Base-by-base conservation (phyloP, 2,329 filamentous ascomycete species). In the Diaporthe amygdali region DNA sequence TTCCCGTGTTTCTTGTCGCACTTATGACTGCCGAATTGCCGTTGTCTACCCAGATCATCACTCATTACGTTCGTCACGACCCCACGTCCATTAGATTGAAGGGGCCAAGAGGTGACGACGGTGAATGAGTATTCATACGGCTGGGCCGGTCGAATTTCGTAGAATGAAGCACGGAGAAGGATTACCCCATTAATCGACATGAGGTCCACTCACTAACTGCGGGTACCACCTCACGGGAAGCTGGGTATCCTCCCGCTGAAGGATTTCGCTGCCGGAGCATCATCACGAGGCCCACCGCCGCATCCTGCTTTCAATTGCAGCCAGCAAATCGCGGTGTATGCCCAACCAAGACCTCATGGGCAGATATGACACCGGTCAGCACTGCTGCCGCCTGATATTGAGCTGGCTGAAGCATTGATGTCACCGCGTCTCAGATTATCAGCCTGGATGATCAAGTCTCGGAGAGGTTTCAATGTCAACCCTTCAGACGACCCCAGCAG, bases 91-190 rank as follows among this genome's bases (percentile, higher is more conserved):
- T 63, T 63, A 22, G 30, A 64, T 49, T 64, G 30, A 49, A 64
- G 44, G 41, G 59, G 44, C 12, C 9, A 10, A 49, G 44, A 25
- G 59, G 20, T 12, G 30, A 64, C 44, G 22, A 15, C 30, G 30
- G 59, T 37, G n/a, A 12, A 49, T 17, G 59, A 64, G 37, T 37
- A 49, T 64, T 44, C 34, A 64, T 64, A 49, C 44, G 22, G 49
- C 44, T 37, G 37, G 44, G 44, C 8, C 14, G 25, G 41, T 49
- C 15, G 59, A 64, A 64, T 49, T 14, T 64, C 30, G 44, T 17
- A 22, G 59, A 64, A 64, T 64, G n/a, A 34, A 27, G 27, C 41
- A 47, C 59, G 59, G 59, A 63, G 59, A 63, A 47, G 20, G 22
- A 17, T 47, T 47, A 34, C 59, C 59, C 59, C 59, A 47, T 63